These are phyloP conservation scores for Xylaria flabelliformis DNA, from an alignment of 495 filamentous ascomycete species.

Conservation along the genomic window DNA sequence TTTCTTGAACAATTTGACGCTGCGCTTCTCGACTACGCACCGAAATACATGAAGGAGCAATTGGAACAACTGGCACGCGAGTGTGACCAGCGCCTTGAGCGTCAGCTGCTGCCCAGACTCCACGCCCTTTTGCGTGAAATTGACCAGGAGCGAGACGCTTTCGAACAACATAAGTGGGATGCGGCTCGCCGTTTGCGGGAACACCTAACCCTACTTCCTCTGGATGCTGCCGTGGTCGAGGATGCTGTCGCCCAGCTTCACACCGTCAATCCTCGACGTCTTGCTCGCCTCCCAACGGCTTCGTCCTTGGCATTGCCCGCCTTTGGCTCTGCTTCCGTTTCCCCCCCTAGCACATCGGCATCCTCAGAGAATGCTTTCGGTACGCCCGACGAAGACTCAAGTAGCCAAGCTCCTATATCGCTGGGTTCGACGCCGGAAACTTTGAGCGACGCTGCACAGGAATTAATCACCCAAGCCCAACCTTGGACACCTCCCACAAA, in stretches of 20 bases:
- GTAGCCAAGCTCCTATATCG: background rate
- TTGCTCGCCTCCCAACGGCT: conserved; percentile 36
- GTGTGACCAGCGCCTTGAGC: conserved; percentile 37
- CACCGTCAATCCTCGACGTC: conserved; percentile 31
- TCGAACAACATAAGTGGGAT: conserved; percentile 36
- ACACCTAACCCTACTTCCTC: conserved; percentile 33
- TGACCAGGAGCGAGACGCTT: conserved; percentile 36
- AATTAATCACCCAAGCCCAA: background rate
- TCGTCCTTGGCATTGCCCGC: conserved; percentile 33
- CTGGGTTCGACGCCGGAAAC: background rate
- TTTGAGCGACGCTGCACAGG: background rate
- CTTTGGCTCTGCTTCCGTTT: conserved; percentile 29
- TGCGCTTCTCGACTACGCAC: conserved; percentile 38
- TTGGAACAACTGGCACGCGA: conserved; percentile 36
- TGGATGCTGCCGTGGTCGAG: conserved; percentile 35
- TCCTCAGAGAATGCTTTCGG: background rate
- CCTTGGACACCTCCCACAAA: background rate
- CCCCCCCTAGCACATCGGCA: background rate
- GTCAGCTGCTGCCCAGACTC: conserved; percentile 36
- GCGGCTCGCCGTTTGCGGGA: conserved; percentile 32
- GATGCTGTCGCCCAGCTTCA: conserved; percentile 32
- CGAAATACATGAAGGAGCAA: conserved; percentile 37
- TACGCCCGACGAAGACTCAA: conserved; percentile 2
- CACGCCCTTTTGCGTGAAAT: conserved; percentile 35
- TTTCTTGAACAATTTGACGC: conserved; percentile 29